Base-by-base conservation (phyloP, 768 basidiomycete species). In the Leccinum rimulosum region DNA sequence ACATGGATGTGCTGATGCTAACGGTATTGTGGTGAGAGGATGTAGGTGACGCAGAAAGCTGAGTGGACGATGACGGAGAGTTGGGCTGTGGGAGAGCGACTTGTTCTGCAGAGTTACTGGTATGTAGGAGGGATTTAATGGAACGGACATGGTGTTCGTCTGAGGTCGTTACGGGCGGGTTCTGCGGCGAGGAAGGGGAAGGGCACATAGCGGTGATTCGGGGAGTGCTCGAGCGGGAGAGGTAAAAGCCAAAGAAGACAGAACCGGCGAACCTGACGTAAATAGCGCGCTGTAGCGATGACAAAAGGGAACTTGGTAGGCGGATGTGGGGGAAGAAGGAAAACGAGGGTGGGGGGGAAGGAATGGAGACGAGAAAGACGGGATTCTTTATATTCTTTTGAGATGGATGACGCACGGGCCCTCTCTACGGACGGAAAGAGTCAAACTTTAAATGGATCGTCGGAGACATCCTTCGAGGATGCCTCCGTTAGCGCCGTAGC, bases 341-440 rank as follows among this genome's bases (percentile, higher is more conserved):
- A 58, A 54, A 51, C 48, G 35, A 47, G 52, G 60, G 53, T 12
- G 59, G 54, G 54, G 54, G 48, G 48, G 48, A 62, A 63, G 59
- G 27, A 45, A 52, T 57, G 53, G 55, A 22, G 57, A 50, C 48
- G 60, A 50, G 51, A 45, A 25, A 56, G 61, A 52, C 5, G 52
- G 56, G 61, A 36, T 56, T 52, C 59, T 64, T 69, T 71, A 73
- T 72, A 72, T 65, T 57, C 57, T 36, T 60, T 54, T 56, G 30
- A 14, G 62, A 58, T 49, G 28, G 35, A 62, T 60, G 67, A 68
- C 69, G 71, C 71, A 73, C 71, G 68, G 66, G 60, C 73, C 73
- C 58, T 0, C 14, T 59, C 62, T 54, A 35, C 45, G 60, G 38
- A 56, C 60, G 62, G 70, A 63, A 73, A 58, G 60, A 50, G 38